Percentiles rank a stretch among this genome's conserved stretches.
These are phyloP conservation scores for Ceratopteris richardii DNA, from an alignment of 75 land plant genomes.

Conservation along the genomic window DNA sequence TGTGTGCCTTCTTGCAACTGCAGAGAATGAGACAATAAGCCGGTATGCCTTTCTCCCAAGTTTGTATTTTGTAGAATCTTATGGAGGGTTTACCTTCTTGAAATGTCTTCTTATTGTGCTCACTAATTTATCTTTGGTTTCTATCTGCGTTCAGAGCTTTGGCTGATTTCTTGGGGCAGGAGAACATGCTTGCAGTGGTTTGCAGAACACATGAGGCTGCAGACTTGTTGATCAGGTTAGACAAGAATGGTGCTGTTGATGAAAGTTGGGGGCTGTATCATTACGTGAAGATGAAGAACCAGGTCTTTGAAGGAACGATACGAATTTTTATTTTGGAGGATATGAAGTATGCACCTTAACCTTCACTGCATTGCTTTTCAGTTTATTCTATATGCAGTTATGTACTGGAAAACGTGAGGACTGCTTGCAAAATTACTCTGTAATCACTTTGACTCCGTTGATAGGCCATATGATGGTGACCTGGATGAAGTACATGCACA, in stretches of 20 bases:
- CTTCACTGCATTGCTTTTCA: not conserved
- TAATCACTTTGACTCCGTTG: too few species aligned
- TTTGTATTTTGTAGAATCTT: not conserved
- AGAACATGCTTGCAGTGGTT: conserved; percentile 77
- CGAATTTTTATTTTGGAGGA: conserved; percentile 1
- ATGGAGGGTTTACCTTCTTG: not conserved
- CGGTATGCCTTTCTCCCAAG: conserved; percentile 27
- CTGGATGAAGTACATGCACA: conserved; percentile 23
- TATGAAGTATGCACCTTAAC: not conserved
- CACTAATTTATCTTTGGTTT: not conserved
- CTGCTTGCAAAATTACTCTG: too few species aligned
- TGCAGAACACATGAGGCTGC: conserved; percentile 67
- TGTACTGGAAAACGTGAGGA: too few species aligned
- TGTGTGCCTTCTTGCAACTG: conserved; percentile 65
- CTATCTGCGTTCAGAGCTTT: conserved; percentile 38
- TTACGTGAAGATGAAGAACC: not conserved
- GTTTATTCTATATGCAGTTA: not conserved
- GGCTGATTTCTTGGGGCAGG: conserved; percentile 67
- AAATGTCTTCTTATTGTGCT: too few species aligned
- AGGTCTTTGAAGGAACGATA: not conserved
- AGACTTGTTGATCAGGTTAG: conserved; percentile 45
- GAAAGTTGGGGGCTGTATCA: not conserved
- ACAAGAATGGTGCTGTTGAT: conserved; percentile 9
- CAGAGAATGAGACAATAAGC: conserved; percentile 58
- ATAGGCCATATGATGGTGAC: not conserved